phyloP scores from a whole-genome alignment of 2,329 filamentous ascomycete species.

The Cadophora luteo-olivacea region DNA sequence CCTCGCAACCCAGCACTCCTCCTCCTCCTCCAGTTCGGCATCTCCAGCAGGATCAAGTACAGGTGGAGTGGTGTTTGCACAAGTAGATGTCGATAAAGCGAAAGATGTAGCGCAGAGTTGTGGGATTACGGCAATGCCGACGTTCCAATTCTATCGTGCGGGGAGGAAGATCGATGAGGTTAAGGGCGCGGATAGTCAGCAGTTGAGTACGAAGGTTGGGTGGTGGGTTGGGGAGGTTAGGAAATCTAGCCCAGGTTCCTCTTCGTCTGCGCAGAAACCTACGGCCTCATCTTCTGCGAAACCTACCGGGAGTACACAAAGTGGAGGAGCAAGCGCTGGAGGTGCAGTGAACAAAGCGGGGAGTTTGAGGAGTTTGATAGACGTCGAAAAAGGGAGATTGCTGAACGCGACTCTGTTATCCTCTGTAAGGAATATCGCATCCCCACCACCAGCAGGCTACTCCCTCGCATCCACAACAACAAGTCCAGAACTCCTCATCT shows the following conservation, averaged over 20 bases:
- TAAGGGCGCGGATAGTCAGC: conserved; percentile 79
- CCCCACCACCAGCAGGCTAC: conserved; percentile 40
- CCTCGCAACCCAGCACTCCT: conserved; percentile 77
- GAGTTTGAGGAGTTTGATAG: conserved; percentile 39
- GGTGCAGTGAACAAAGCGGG: not conserved
- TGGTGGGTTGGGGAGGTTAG: conserved; percentile 36
- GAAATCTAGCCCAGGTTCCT: conserved; percentile 36
- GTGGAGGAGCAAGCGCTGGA: conserved; percentile 20
- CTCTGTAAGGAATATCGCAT: conserved; percentile 38
- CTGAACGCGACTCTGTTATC: conserved; percentile 38
- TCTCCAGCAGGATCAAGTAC: too few relatives aligned
- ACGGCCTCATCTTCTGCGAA: too few relatives aligned
- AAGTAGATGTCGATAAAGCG: conserved; percentile 87
- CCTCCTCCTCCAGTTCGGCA: conserved; percentile 51
- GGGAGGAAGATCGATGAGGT: conserved; percentile 76
- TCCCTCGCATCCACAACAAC: conserved; percentile 35
- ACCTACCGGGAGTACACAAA: not conserved
- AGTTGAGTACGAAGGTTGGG: conserved; percentile 59
- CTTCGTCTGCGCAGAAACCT: too few relatives aligned
- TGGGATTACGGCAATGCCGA: conserved; percentile 86
- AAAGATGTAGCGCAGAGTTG: conserved; percentile 77
- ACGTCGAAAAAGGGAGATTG: conserved; percentile 33
- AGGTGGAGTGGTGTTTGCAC: conserved; percentile 79
- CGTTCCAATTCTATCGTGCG: conserved; percentile 88
- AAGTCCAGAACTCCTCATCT: conserved; percentile 33